Conservation (phyloP, 1,139 yeast genomes). For the Yamadazyma oceani region DNA sequence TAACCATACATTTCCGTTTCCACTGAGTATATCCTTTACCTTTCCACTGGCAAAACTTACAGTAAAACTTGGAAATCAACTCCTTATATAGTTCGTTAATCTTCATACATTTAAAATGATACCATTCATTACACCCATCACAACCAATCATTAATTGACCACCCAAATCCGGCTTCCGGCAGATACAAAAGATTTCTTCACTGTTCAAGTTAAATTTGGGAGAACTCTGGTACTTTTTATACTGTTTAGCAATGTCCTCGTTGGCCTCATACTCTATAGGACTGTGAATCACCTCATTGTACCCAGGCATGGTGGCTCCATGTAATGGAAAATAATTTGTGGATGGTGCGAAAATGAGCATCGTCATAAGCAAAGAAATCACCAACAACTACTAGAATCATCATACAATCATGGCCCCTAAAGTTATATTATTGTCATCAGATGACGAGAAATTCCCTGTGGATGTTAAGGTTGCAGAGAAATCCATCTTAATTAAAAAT, state of each 20-base stretch:
- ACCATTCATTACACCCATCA: slow-evolving; percentile 97
- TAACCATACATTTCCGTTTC: slow-evolving; percentile 74
- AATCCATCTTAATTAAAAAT: slow-evolving; percentile 84
- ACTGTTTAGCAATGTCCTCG: slow-evolving; percentile 47
- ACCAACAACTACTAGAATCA: neutral
- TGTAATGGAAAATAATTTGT: no score
- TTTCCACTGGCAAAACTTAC: slow-evolving; percentile 69
- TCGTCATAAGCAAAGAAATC: neutral
- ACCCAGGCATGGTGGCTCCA: slow-evolving; percentile 3
- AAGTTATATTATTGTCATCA: slow-evolving; percentile 65
- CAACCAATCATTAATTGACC: slow-evolving; percentile 85
- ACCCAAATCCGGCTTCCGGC: slow-evolving; percentile 78
- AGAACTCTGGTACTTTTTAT: slow-evolving; percentile 41
- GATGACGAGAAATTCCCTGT: slow-evolving; percentile 74
- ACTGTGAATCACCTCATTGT: slow-evolving; percentile 9
- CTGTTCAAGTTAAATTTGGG: slow-evolving; percentile 48
- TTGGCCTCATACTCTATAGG: slow-evolving; percentile 20
- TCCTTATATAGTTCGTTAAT: slow-evolving; percentile 53
- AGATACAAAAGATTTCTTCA: slow-evolving; percentile 74
- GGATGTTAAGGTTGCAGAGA: slow-evolving; percentile 85
- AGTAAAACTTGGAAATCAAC: slow-evolving; percentile 65
- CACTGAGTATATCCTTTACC: slow-evolving; percentile 51
- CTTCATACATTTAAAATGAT: slow-evolving; percentile 77
- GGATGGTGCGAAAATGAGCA: no score
- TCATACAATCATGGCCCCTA: slow-evolving; percentile 45